Evolutionary conservation across 2,329 filamentous ascomycete species (phyloP), one percentile per base, ranked within the genome.

Genomic region (Xylariaceae sp.): DNA sequence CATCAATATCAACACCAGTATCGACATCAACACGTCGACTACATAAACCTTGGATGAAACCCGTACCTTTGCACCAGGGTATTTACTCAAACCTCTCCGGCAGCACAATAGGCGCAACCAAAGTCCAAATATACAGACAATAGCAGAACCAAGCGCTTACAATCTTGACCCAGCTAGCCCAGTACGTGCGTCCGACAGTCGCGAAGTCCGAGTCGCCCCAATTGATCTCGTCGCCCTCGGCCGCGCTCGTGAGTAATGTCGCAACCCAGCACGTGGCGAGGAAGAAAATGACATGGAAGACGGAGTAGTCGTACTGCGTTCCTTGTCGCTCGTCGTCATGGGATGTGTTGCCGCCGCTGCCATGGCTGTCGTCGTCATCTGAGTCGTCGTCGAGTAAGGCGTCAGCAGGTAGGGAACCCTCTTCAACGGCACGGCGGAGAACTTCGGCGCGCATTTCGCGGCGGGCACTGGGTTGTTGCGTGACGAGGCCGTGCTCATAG

Each of bases 91-190:
- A 96, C 40, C 92, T 78, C 58, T 95, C 91, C 3, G 92, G 91
- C 59, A 95, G 66, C 36, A 94, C 68, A 29, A 94, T 77, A 3
- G 93, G 93, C 36, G 93, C 93, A 35, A 95, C 75, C 57, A 98
- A 67, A 16, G 88, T 95, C 93, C 93, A 98, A 22, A 83, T 79
- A 63, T 97, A 98, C 67, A 98, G 87, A 41, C 74, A 83, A 67
- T 98, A 96, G 71, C 93, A 98, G 44, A 93, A 84, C 93, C 93
- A 98, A 16, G 92, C 85, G 67, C 91, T 95, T 43, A 96, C 83
- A 66, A 98, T 97, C 81, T 98, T 98, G 57, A 96, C 90, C 93
- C 94, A 98, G 63, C 89, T 95, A 23, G 93, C 93, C 80, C 90
- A 95, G 68, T 97, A 95, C 5, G 92, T 97, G 48, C 93, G 79